These are phyloP conservation scores for Schizothecium vesticola DNA, from an alignment of 495 filamentous ascomycete species.

Conservation along the genomic window DNA sequence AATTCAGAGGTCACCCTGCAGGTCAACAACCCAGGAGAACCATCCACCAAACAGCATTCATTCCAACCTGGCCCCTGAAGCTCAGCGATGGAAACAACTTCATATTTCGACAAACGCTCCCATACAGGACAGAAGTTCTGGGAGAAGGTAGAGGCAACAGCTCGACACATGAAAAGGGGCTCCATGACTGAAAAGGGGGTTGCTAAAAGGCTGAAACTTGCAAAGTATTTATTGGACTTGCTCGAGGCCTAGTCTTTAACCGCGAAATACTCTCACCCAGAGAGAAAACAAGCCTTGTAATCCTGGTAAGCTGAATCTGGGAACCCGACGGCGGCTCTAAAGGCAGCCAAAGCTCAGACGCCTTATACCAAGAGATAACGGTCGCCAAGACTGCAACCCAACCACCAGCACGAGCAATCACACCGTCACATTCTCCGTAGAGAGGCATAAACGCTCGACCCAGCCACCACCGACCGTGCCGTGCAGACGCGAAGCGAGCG, in stretches of 20 bases:
- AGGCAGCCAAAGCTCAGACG: not conserved
- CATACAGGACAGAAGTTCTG: not conserved
- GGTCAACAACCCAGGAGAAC: not conserved
- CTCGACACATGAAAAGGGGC: not conserved
- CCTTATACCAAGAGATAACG: not conserved
- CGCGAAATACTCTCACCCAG: no score
- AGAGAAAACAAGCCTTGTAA: no score
- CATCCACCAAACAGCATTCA: no score
- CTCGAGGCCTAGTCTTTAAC: no score
- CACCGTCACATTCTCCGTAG: not conserved
- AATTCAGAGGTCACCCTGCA: not conserved
- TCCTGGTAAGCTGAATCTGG: not conserved
- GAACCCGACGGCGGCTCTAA: not conserved
- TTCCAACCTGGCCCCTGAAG: no score
- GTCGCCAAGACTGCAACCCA: not conserved
- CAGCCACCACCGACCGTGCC: not conserved
- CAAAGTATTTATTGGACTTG: no score
- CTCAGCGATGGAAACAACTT: no score
- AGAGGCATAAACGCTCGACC: not conserved
- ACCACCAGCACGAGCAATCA: not conserved
- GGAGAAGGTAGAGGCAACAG: not conserved
- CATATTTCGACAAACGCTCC: no score
- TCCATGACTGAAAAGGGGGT: not conserved
- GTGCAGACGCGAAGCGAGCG: not conserved
- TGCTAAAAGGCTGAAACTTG: not conserved